A percentile compares a stretch with the other conserved stretches of the same genome.
These are phyloP conservation scores for Arthrobotrys conoides DNA, from an alignment of 2,329 filamentous ascomycete species.

Conservation along the genomic window DNA sequence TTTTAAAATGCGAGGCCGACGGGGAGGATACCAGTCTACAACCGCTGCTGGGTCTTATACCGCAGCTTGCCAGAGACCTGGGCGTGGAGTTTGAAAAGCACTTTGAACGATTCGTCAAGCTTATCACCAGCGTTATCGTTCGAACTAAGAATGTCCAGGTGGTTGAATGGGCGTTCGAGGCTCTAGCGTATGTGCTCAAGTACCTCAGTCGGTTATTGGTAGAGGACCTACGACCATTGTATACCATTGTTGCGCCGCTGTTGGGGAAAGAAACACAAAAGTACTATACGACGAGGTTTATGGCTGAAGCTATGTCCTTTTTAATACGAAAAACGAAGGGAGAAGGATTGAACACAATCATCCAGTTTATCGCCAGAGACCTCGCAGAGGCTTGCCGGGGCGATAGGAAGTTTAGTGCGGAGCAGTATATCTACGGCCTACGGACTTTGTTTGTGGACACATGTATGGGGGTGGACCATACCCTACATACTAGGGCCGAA, in stretches of 20 bases:
- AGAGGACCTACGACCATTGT: conserved; percentile 86
- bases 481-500: conserved; percentile 73
- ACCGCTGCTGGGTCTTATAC: conserved; percentile 86
- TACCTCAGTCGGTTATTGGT: conserved; percentile 91
- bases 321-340: conserved; percentile 91
- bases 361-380: conserved; percentile 80
- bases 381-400: conserved; percentile 68
- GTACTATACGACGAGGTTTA: conserved; percentile 88
- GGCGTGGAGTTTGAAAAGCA: conserved; percentile 89
- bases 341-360: conserved; percentile 78
- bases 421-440: conserved; percentile 84
- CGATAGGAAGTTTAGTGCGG: conserved; percentile 66
- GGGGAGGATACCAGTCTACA: conserved; percentile 86
- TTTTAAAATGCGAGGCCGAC: conserved; percentile 83
- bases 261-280: conserved; percentile 87
- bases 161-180: conserved; percentile 98
- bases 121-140: conserved; percentile 83
- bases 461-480: conserved; percentile 74
- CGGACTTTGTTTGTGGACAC: conserved; percentile 95
- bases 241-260: conserved; percentile 81
- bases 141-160: conserved; percentile 84
- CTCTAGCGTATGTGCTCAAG: conserved; percentile 95
- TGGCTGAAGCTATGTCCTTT: conserved; percentile 95
- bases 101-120: conserved; percentile 80
- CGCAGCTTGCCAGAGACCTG: conserved; percentile 94